Evolutionary conservation across 148 eudicot genomes (phyloP).

Genomic region (Dianthus caryophyllus): DNA sequence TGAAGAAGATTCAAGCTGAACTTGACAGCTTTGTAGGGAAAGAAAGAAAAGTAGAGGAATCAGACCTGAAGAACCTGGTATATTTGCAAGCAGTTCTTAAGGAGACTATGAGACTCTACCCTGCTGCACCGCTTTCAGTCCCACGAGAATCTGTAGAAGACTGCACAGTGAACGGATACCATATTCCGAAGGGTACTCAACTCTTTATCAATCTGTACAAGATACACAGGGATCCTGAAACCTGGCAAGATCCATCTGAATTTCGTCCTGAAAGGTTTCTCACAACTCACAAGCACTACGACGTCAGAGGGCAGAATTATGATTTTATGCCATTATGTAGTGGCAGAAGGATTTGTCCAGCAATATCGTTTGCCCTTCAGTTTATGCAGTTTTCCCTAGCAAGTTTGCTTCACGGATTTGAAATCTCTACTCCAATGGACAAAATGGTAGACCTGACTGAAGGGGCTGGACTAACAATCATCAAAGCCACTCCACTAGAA

Average conservation of each 20-base stretch:
- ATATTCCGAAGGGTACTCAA: conserved; percentile 7
- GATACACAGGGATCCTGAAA: conserved; percentile 13
- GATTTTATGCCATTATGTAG: conserved; percentile 11
- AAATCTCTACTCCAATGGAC: conserved; percentile 2
- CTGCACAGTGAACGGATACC: conserved; percentile 11
- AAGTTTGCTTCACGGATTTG: conserved; percentile 20
- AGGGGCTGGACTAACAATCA: conserved; percentile 2
- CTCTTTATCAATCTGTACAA: conserved; percentile 15
- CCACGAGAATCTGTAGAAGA: conserved; percentile 11
- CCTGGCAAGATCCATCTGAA: conserved; percentile 16
- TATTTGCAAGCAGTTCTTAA: conserved; percentile 16
- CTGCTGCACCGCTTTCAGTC: conserved; percentile 2
- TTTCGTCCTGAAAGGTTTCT: too few species aligned
- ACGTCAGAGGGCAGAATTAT: background rate
- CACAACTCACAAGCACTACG: too few species aligned
- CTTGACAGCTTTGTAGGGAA: conserved; percentile 20
- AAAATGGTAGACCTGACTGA: conserved; percentile 11
- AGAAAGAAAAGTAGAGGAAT: conserved; percentile 21
- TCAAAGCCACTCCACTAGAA: conserved; percentile 7
- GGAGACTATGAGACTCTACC: conserved; percentile 10
- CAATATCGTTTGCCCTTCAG: conserved; percentile 12
- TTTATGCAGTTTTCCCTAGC: conserved; percentile 13
- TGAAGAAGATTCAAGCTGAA: conserved; percentile 25
- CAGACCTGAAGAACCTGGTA: conserved; percentile 16
- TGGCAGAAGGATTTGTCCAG: conserved; percentile 30